Percentiles rank a stretch among this genome's conserved stretches.
phyloP scores from a whole-genome alignment of 129 eudicot species.

The Gnaphalium uliginosum region DNA sequence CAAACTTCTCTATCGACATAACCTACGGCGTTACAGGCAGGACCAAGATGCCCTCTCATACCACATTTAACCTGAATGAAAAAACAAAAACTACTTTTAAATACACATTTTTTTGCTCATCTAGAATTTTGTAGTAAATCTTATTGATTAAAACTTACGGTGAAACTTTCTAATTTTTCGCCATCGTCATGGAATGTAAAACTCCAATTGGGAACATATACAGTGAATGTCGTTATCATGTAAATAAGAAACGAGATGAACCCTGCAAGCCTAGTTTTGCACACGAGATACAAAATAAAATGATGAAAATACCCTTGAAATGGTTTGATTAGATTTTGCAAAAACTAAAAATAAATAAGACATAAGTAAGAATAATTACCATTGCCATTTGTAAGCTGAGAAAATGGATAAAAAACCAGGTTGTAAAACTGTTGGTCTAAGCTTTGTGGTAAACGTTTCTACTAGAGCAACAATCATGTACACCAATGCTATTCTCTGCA shows the following conservation, averaged over 20 bases:
- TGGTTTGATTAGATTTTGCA: background rate
- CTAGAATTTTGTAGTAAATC: background rate
- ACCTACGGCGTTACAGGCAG: slow-evolving; percentile 93
- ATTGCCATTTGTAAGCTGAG: slow-evolving; percentile 81
- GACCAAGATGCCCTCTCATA: slow-evolving; percentile 89
- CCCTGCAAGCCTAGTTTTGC: slow-evolving; percentile 62
- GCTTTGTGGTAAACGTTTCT: slow-evolving; percentile 66
- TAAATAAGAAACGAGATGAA: slow-evolving; percentile 59
- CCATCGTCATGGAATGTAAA: slow-evolving; percentile 36
- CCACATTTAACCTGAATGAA: slow-evolving; percentile 66
- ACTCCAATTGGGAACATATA: slow-evolving; percentile 85
- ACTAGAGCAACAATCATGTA: slow-evolving; percentile 70
- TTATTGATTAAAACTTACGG: slow-evolving; percentile 30
- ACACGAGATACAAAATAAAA: background rate
- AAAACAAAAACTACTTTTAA: background rate
- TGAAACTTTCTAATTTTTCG: slow-evolving; percentile 34
- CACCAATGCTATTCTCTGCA: slow-evolving; percentile 84
- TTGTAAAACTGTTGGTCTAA: slow-evolving; percentile 49
- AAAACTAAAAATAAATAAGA: too few species aligned
- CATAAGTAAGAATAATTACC: too few species aligned
- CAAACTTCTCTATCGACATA: slow-evolving; percentile 80
- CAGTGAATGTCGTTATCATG: slow-evolving; percentile 57
- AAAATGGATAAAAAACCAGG: slow-evolving; percentile 65
- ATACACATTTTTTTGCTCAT: background rate
- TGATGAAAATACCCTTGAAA: background rate